Percentiles rank a stretch among this genome's conserved stretches.
Conservation (phyloP, 192 early-diverging fungal genomes). For the Oehlia diaphana region DNA sequence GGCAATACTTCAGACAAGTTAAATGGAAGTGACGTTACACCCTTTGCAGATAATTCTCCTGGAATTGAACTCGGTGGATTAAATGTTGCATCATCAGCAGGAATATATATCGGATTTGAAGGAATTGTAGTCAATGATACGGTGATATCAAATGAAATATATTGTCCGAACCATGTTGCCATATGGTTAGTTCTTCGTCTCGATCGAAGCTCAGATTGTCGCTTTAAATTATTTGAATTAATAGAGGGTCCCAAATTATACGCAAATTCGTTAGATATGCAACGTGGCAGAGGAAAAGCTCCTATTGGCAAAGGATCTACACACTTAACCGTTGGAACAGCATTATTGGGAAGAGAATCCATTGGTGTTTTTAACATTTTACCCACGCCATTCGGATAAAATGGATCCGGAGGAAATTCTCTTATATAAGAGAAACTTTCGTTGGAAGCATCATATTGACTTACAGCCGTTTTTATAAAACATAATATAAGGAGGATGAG, state of each 20-base stretch:
- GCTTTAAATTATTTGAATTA: neutral
- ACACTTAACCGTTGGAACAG: neutral
- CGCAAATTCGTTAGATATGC: neutral
- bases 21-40: neutral
- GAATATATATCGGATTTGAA: neutral
- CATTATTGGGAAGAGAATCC: neutral
- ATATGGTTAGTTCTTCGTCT: neutral
- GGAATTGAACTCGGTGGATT: neutral
- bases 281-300: neutral
- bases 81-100: neutral
- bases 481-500: neutral
- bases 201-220: neutral
- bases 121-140: neutral
- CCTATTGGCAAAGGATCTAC: neutral
- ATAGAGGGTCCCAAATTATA: neutral
- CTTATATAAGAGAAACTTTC: neutral
- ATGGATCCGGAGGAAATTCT: neutral
- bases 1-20: neutral
- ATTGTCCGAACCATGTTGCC: neutral
- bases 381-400: neutral
- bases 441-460: neutral
- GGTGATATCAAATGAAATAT: neutral
- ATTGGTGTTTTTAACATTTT: neutral
- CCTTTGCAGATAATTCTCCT: neutral
- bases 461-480: neutral